Base-by-base conservation (phyloP, 768 basidiomycete species). In the Goffeauzyma gilvescens region DNA sequence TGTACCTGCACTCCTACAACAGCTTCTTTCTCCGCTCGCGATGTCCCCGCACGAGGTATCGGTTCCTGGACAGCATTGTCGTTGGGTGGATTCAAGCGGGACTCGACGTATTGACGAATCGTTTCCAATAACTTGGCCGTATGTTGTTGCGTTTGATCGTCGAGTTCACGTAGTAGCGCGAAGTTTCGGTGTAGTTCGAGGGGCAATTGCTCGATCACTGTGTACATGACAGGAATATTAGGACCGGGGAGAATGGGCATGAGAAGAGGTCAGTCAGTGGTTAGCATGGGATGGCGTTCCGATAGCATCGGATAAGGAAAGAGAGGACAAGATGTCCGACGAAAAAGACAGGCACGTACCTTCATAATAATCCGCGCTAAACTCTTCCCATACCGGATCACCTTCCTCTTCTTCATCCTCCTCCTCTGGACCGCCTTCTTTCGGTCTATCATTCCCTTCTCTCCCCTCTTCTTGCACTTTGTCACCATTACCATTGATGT, bases 131-230 rank as follows among this genome's bases (percentile, higher is more conserved):
- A 44, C 30, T 46, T 48, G 9, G 46, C 35, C 20, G 53, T 58
- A 40, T 61, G 60, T 24, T 48, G 50, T 23, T 50, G 30, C 47
- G 55, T 57, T 8, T 57, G 57, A 36, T 63, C 58, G 30, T 65
- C 63, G 10, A 61, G 50, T 38, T 65, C 61, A 34, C 54, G 49
- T n/a, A 65, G 44, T 18, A 65, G 44, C 21, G 59, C 50, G 37
- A 62, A 61, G 40, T 61, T 65, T 23, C 63, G 45, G 41, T 65
- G 61, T 38, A 65, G 50, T 27, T 65, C 63, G 32, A 65, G 45
- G 13, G 63, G 63, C 12, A 65, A 48, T 33, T 65, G 63, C 43
- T 65, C 63, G 6, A 65, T 58, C 25, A 53, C 52, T 53, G 30
- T 22, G 28, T n/a, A n/a, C 38, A 31, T 7, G n/a, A 2, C 21